Evolutionary conservation across 768 basidiomycete genomes (phyloP).

Genomic region (Naganishia kalamii): DNA sequence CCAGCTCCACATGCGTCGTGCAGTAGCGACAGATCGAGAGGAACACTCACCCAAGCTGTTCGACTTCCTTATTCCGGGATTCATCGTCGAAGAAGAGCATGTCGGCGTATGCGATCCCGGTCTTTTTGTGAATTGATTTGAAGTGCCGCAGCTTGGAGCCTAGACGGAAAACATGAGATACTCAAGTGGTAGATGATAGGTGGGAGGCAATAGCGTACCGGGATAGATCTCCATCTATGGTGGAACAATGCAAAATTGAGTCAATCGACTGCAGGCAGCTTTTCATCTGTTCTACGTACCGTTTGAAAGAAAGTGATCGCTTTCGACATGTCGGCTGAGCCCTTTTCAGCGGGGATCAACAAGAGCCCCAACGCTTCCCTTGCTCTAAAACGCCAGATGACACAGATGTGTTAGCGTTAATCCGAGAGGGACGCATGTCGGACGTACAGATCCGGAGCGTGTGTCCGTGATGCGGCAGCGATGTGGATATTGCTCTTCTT

Average conservation of each 20-base stretch:
- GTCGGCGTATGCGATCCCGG: conserved; percentile 68
- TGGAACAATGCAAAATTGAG: too few species aligned
- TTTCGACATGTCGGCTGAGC: conserved; percentile 32
- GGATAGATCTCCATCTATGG: conserved; percentile 47
- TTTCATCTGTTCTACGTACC: too few species aligned
- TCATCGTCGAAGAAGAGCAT: conserved; percentile 78
- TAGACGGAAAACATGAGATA: neutral
- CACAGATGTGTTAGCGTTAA: neutral
- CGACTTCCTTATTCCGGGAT: conserved; percentile 59
- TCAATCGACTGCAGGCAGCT: too few species aligned
- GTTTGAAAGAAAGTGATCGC: conserved; percentile 48
- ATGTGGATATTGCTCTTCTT: conserved; percentile 52
- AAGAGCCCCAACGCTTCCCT: conserved; percentile 59
- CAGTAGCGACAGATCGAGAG: conserved; percentile 1
- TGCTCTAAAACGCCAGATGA: conserved; percentile 53
- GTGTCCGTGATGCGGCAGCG: conserved; percentile 69
- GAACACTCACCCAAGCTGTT: conserved; percentile 48
- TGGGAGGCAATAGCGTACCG: conserved; percentile 26
- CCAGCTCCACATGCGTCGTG: neutral
- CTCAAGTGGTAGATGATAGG: conserved; percentile 54
- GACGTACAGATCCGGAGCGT: conserved; percentile 62
- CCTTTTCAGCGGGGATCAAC: conserved; percentile 38
- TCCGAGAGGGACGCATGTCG: neutral
- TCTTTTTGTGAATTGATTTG: conserved; percentile 63
- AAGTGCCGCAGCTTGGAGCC: conserved; percentile 80